phyloP scores from a whole-genome alignment of 345 rosid species.

The Balakata baccata region DNA sequence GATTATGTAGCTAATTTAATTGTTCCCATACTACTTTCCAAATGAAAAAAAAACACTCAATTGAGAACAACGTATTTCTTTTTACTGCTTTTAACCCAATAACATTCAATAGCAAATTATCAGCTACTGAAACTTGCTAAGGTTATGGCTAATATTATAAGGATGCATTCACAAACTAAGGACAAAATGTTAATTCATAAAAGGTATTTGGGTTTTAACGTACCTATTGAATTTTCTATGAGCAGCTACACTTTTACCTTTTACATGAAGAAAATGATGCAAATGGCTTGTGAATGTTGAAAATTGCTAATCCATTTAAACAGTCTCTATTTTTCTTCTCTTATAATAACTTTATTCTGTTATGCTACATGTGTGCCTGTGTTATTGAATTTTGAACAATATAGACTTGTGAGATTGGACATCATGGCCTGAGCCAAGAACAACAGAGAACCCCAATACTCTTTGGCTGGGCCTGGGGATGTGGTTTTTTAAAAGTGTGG shows the following conservation, averaged over 20 bases:
- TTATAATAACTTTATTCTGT: neutral
- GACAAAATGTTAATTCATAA: neutral
- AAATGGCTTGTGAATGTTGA: neutral
- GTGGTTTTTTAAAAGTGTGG: neutral
- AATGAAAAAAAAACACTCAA: neutral
- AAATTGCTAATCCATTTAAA: neutral
- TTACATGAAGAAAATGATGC: neutral
- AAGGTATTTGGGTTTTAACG: neutral
- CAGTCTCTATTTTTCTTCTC: neutral
- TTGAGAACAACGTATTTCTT: neutral
- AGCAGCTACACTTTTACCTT: neutral
- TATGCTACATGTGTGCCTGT: neutral
- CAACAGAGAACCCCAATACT: neutral
- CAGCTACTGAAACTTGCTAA: neutral
- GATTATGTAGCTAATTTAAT: neutral
- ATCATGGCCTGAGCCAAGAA: neutral
- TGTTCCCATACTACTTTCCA: neutral
- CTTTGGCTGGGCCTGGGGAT: neutral
- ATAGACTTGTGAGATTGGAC: neutral
- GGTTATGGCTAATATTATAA: neutral
- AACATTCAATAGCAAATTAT: neutral
- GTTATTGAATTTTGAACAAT: neutral
- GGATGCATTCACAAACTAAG: neutral
- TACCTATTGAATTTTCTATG: neutral
- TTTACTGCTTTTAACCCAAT: neutral